Percentiles rank a stretch among this genome's conserved stretches.
Conservation (phyloP, 2,329 filamentous ascomycete genomes). For the Metarhizium robertsii region DNA sequence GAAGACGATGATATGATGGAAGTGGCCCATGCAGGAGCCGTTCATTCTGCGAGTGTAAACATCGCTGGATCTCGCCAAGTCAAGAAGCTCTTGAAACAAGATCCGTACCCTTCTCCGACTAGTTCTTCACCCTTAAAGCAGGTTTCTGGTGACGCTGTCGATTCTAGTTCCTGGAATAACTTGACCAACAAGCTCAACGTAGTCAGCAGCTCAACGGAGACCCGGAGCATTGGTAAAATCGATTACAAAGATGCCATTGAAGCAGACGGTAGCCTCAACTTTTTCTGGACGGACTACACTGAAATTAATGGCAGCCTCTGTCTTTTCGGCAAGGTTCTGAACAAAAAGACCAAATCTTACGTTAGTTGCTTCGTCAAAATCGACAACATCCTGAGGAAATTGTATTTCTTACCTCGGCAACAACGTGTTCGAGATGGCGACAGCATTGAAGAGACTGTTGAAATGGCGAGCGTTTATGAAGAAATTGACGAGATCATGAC, state of each 20-base stretch:
- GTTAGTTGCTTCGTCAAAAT: conserved; percentile 94
- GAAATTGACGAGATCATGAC: conserved; percentile 88
- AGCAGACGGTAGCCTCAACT: conserved; percentile 79
- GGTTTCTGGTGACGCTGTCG: conserved; percentile 48
- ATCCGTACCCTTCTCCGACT: conserved; percentile 58
- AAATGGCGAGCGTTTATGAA: conserved; percentile 80
- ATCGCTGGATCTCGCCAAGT: conserved; percentile 65
- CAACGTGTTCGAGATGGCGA: conserved; percentile 45
- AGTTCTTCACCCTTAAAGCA: conserved; percentile 65
- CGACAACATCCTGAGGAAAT: conserved; percentile 85
- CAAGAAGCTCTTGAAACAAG: conserved; percentile 63
- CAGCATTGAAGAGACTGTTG: conserved; percentile 67
- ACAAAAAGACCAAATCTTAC: conserved; percentile 69
- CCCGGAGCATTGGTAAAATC: conserved; percentile 65
- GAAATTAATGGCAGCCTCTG: conserved; percentile 87
- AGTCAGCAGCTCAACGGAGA: conserved; percentile 62
- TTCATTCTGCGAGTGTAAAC: conserved; percentile 67
- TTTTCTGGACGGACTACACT: conserved; percentile 97
- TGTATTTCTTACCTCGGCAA: conserved; percentile 85
- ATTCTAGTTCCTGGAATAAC: conserved; percentile 80
- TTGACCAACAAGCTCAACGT: conserved; percentile 82
- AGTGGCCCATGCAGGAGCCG: conserved; percentile 65
- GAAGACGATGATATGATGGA: conserved; percentile 82
- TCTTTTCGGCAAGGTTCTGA: conserved; percentile 90
- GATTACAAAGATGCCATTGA: conserved; percentile 81